These are phyloP conservation scores for Pyrenophora graminea DNA, from an alignment of 2,329 filamentous ascomycete species.

Conservation along the genomic window DNA sequence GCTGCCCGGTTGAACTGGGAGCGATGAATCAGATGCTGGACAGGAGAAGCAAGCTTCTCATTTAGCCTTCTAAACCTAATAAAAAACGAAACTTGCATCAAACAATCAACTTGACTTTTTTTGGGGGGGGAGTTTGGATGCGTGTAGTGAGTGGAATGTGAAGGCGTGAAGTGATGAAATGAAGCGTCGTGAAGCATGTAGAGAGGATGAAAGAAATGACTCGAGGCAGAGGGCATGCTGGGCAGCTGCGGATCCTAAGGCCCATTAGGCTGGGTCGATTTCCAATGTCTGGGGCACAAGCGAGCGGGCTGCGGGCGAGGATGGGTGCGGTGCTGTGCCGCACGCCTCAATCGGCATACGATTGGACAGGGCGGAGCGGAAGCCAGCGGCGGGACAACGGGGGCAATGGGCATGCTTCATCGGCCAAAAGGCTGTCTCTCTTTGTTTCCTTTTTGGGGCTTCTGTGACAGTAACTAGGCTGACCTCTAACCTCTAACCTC, in stretches of 20 bases:
- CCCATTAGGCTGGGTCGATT: constrained; percentile 8
- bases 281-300: constrained; percentile 5
- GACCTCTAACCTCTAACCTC: constrained; percentile 3
- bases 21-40: constrained; percentile 58
- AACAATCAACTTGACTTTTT: not conserved
- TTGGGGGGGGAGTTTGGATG: not conserved
- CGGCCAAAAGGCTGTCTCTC: not conserved
- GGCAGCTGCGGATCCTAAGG: not conserved
- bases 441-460: constrained; percentile 10
- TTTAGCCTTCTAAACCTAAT: constrained; percentile 45
- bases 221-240: not conserved
- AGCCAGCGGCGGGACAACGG: constrained; percentile 6
- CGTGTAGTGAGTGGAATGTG: not conserved
- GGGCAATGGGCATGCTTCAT: not conserved
- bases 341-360: not conserved
- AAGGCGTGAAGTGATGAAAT: too few relatives aligned
- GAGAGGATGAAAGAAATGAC: not conserved
- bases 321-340: constrained; percentile 10
- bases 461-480: not conserved
- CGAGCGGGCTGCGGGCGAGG: not conserved
- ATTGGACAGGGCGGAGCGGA: constrained; percentile 14
- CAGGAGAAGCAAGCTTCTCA: constrained; percentile 50
- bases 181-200: too few relatives aligned
- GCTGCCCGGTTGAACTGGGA: constrained; percentile 31
- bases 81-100: constrained; percentile 36